Conservation (phyloP, 208 protist genomes). For the Leishmania guyanensis region DNA sequence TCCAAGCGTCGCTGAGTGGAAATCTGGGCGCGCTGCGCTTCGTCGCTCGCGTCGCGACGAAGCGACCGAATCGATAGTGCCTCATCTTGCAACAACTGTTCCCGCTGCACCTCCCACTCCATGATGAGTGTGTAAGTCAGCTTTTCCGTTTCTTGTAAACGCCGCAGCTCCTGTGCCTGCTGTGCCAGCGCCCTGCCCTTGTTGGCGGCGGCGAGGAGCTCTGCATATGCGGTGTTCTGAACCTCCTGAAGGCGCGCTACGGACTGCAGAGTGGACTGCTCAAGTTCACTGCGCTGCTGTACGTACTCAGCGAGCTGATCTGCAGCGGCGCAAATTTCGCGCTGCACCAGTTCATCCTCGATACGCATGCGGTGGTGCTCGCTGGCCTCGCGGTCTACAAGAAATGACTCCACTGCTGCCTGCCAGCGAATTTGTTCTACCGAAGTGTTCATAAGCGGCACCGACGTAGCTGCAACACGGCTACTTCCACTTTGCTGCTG, state of each 20-base stretch:
- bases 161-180: conserved; percentile 37
- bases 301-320: conserved; percentile 26
- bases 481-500: not conserved
- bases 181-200: conserved; percentile 29
- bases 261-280: not conserved
- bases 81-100: conserved; percentile 26
- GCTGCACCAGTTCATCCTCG: conserved; percentile 48
- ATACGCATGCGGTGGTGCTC: conserved; percentile 48
- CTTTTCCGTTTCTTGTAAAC: conserved; percentile 36
- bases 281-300: conserved; percentile 16
- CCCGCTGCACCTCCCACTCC: conserved; percentile 33
- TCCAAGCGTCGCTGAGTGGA: conserved; percentile 6
- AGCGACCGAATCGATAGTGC: conserved; percentile 8
- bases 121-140: conserved; percentile 32
- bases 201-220: conserved; percentile 16
- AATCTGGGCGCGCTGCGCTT: not conserved
- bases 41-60: conserved; percentile 9
- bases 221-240: conserved; percentile 21
- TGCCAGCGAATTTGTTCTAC: conserved; percentile 29
- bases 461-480: not conserved
- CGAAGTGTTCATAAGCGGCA: not conserved
- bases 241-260: conserved; percentile 5
- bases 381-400: conserved; percentile 29
- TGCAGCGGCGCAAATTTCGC: conserved; percentile 25
- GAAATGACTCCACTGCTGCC: conserved; percentile 37